Conservation (phyloP, 257 asterid species). For the Solanum chmielewskii region DNA sequence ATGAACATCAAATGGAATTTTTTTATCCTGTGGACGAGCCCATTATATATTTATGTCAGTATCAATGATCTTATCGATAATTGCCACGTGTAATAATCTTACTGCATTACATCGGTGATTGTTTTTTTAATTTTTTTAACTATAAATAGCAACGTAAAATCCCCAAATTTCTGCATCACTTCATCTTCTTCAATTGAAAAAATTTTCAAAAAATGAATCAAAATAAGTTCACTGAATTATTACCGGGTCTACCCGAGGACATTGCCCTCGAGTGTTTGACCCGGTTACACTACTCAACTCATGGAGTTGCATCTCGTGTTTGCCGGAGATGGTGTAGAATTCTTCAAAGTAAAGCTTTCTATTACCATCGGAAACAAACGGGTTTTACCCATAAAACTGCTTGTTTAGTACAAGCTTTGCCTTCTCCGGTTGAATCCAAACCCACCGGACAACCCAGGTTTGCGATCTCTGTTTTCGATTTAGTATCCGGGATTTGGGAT, state of each 20-base stretch:
- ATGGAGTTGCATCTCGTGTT: constrained; percentile 38
- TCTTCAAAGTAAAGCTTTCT: constrained; percentile 55
- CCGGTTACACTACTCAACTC: constrained; percentile 74
- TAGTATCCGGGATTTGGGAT: constrained; percentile 41
- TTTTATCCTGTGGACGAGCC: background rate
- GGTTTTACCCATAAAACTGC: constrained; percentile 56
- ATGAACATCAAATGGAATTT: background rate
- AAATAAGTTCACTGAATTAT: constrained; percentile 29
- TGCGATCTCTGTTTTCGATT: constrained; percentile 55
- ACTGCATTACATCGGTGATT: background rate
- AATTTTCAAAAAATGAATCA: constrained; percentile 3
- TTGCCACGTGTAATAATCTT: background rate
- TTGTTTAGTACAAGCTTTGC: constrained; percentile 58
- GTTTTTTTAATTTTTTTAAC: background rate
- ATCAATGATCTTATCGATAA: background rate
- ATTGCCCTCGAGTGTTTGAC: constrained; percentile 69
- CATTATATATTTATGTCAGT: background rate
- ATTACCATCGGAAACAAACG: constrained; percentile 40
- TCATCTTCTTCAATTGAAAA: background rate
- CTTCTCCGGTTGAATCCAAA: constrained; percentile 30
- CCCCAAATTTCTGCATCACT: background rate
- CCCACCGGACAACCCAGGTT: constrained; percentile 50
- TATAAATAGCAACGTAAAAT: constrained; percentile 4
- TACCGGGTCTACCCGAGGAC: constrained; percentile 79
- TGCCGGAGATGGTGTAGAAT: constrained; percentile 58